Evolutionary conservation across 139 green algal genomes (phyloP).

Genomic region (Chlamydomonas schloesseri): DNA sequence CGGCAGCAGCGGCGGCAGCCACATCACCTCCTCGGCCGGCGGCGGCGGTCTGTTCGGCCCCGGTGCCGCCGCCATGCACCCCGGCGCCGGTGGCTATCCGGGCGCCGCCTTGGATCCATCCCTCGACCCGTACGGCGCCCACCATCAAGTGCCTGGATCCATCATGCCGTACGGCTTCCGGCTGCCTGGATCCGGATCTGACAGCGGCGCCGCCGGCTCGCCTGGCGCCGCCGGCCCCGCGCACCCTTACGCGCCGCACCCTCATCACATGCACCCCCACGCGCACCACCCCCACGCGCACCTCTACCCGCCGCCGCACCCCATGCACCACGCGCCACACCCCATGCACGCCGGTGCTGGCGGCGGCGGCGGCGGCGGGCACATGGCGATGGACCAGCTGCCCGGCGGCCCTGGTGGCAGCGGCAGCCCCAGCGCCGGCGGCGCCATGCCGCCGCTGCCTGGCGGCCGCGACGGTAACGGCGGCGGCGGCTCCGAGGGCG

Average conservation of each 20-base stretch:
- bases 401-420: too few species aligned
- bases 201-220: not conserved
- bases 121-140: not conserved
- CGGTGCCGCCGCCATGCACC: not conserved
- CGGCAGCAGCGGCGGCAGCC: not conserved
- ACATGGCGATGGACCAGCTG: too few species aligned
- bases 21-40: not conserved
- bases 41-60: not conserved
- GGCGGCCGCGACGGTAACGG: too few species aligned
- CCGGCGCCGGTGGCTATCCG: too few species aligned
- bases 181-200: too few species aligned
- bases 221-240: not conserved
- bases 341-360: too few species aligned
- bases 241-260: too few species aligned
- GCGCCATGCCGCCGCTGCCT: not conserved
- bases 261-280: not conserved
- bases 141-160: not conserved
- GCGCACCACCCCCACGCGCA: not conserved
- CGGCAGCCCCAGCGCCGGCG: not conserved
- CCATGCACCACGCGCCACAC: not conserved
- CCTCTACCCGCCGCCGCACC: not conserved
- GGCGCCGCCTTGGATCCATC: not conserved
- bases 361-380: too few species aligned
- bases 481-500: too few species aligned
- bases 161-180: not conserved